Conservation (phyloP, 495 filamentous ascomycete genomes). For the Saxispiralis lemnorum region DNA sequence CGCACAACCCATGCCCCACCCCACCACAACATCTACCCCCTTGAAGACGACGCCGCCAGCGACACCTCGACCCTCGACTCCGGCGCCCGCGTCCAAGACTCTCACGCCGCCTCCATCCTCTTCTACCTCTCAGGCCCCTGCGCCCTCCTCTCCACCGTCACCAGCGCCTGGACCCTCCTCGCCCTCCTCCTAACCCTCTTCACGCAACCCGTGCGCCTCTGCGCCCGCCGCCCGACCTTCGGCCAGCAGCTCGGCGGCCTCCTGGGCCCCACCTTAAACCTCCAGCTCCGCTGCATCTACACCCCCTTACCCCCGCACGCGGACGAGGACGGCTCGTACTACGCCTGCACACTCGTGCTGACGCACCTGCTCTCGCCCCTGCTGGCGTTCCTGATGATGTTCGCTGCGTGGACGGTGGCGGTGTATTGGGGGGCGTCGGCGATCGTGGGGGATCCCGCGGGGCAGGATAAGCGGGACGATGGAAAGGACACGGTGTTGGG, state of each 20-base stretch:
- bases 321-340: conserved; percentile 15
- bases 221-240: conserved; percentile 15
- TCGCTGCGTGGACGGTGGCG: conserved; percentile 42
- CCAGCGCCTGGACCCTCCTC: conserved; percentile 19
- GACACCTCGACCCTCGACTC: background rate
- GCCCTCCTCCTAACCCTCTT: conserved; percentile 19
- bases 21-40: background rate
- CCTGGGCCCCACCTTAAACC: conserved; percentile 22
- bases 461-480: conserved; percentile 44
- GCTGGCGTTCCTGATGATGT: conserved; percentile 34
- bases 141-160: conserved; percentile 19
- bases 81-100: background rate
- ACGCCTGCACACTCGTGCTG: conserved; percentile 26
- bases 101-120: conserved; percentile 6
- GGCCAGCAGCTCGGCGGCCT: conserved; percentile 18
- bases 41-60: no score
- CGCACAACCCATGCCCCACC: background rate
- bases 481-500: conserved; percentile 42
- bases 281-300: conserved; percentile 25
- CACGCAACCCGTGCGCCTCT: conserved; percentile 22
- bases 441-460: conserved; percentile 45
- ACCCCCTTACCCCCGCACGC: conserved; percentile 16
- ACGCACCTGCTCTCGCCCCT: conserved; percentile 39
- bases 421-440: conserved; percentile 47
- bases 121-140: conserved; percentile 22